Conservation (phyloP, 495 filamentous ascomycete genomes). For the Penicillium angulare region DNA sequence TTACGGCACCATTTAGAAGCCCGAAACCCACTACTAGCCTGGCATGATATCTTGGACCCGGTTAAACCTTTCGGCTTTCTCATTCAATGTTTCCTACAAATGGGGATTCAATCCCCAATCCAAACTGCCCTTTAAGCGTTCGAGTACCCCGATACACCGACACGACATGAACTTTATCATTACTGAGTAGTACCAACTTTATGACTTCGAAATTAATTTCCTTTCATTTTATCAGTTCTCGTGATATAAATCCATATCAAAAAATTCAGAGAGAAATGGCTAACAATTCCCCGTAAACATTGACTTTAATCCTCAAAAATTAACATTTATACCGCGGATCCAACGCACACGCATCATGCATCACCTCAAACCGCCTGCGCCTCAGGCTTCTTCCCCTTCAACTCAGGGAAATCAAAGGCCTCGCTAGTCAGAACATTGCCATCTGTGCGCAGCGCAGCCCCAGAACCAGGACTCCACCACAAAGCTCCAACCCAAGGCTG, state of each 20-base stretch:
- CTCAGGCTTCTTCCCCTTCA: conserved; percentile 53
- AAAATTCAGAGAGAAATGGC: too few species aligned
- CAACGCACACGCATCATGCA: not conserved
- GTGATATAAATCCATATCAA: too few species aligned
- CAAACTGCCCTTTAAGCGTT: not conserved
- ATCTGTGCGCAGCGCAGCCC: conserved; percentile 55
- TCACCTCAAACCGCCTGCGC: conserved; percentile 5
- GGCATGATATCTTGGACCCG: not conserved
- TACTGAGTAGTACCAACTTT: too few species aligned
- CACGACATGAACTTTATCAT: not conserved
- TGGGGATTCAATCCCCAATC: not conserved
- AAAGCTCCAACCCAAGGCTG: conserved; percentile 94
- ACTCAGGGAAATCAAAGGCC: conserved; percentile 68
- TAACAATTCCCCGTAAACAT: too few species aligned
- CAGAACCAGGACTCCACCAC: conserved; percentile 64
- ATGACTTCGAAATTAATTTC: too few species aligned
- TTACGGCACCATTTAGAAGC: conserved; percentile 49
- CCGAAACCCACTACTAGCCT: not conserved
- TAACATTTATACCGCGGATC: not conserved
- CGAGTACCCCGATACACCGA: not conserved
- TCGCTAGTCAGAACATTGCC: conserved; percentile 65
- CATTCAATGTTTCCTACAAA: too few species aligned
- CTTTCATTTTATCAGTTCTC: too few species aligned
- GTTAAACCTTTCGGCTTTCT: too few species aligned
- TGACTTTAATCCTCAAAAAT: too few species aligned